A percentile compares a stretch with the other conserved stretches of the same genome.
Conservation (phyloP, 2,329 filamentous ascomycete genomes). For the Xylariaceae sp. region DNA sequence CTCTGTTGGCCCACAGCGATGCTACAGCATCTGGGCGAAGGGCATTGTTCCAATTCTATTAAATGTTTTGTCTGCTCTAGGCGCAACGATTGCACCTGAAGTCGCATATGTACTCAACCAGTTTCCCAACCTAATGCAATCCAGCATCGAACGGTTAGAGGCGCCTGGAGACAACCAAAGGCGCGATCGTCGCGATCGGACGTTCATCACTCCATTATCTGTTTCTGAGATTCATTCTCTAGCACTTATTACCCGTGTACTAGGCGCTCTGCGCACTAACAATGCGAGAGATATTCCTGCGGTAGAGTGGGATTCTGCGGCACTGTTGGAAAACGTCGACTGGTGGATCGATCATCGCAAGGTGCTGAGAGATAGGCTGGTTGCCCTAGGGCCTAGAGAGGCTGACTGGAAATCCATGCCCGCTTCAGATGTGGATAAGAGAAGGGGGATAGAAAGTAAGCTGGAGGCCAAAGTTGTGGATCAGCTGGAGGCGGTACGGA, state of each 20-base stretch:
- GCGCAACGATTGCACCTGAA: constrained; percentile 81
- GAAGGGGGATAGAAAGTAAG: constrained; percentile 61
- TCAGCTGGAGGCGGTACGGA: constrained; percentile 67
- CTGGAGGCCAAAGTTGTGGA: constrained; percentile 78
- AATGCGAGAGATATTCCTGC: constrained; percentile 75
- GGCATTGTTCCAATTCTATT: constrained; percentile 87
- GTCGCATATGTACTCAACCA: constrained; percentile 87
- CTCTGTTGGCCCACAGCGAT: constrained; percentile 68
- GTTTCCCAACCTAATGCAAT: constrained; percentile 78
- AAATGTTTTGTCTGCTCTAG: constrained; percentile 84
- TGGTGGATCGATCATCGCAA: constrained; percentile 76
- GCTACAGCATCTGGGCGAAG: constrained; percentile 89
- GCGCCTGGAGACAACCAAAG: constrained; percentile 61
- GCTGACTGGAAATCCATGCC: constrained; percentile 60
- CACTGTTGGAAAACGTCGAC: constrained; percentile 81
- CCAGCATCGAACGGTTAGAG: constrained; percentile 76
- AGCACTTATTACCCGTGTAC: constrained; percentile 74
- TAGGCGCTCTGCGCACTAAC: constrained; percentile 68
- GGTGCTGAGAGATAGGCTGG: constrained; percentile 72
- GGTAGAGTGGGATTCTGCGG: constrained; percentile 75
- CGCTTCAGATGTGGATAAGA: constrained; percentile 42
- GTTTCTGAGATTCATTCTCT: constrained; percentile 81
- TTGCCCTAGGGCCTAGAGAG: constrained; percentile 76
- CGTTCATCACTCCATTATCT: constrained; percentile 73
- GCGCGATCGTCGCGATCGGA: constrained; percentile 50